Evolutionary conservation across 352 stramenopile species (phyloP).

Genomic region (Plasmopara halstedii): DNA sequence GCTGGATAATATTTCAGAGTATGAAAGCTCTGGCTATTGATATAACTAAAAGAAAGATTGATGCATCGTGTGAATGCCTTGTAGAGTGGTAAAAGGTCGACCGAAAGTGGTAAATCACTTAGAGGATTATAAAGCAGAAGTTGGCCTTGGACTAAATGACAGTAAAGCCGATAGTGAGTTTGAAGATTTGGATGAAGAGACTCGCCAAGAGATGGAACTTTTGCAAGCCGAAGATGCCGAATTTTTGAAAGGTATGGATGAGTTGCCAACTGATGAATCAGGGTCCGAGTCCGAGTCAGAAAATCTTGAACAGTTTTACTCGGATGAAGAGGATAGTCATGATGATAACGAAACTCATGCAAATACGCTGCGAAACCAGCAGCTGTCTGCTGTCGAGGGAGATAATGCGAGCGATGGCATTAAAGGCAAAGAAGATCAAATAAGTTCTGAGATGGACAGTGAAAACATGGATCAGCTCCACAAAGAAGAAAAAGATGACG

Average conservation of each 20-base stretch:
- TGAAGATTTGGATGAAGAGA: conserved; percentile 77
- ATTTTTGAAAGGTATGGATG: conserved; percentile 77
- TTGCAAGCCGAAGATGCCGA: conserved; percentile 76
- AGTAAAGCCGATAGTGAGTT: conserved; percentile 17
- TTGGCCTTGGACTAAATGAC: conserved; percentile 17
- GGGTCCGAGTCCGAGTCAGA: conserved; percentile 66
- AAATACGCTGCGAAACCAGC: conserved; percentile 56
- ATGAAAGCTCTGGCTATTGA: not conserved
- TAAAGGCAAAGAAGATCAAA: conserved; percentile 13
- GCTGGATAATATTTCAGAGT: conserved; percentile 73
- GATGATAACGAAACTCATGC: conserved; percentile 32
- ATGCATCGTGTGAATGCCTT: not conserved
- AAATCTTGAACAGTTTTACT: conserved; percentile 60
- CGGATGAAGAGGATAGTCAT: conserved; percentile 46
- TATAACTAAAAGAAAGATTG: not conserved
- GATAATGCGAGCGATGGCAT: conserved; percentile 11
- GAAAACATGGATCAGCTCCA: conserved; percentile 16
- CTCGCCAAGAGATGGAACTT: conserved; percentile 60
- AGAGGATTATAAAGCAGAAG: conserved; percentile 9
- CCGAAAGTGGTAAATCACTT: conserved; percentile 15
- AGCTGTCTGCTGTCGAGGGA: conserved; percentile 7
- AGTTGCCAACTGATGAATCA: conserved; percentile 77
- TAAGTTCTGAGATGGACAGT: conserved; percentile 2
- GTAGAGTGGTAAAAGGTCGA: conserved; percentile 54
- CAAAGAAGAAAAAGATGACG: conserved; percentile 22